phyloP scores from a whole-genome alignment of 306 rosid species.

The Ceratonia siliqua region DNA sequence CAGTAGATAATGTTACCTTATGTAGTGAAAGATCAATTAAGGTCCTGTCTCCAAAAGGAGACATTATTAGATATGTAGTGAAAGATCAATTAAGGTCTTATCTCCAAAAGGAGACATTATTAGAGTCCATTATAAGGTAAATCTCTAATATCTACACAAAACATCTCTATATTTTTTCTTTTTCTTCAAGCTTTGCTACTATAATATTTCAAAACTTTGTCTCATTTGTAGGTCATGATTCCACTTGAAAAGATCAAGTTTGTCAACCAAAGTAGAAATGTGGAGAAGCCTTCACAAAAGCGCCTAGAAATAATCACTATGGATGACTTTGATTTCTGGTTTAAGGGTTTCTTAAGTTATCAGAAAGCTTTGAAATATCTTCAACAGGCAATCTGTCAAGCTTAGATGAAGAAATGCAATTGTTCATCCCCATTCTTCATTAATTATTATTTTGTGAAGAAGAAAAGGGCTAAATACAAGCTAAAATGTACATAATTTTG shows the following conservation, averaged over 20 bases:
- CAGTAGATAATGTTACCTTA: conserved; percentile 58
- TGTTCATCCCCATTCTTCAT: no score
- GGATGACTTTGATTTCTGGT: conserved; percentile 44
- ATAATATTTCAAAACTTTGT: neutral
- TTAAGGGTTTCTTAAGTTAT: no score
- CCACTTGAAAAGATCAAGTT: conserved; percentile 47
- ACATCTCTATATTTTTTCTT: neutral
- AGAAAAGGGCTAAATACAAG: no score
- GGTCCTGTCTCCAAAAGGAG: conserved; percentile 36
- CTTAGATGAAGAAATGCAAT: no score
- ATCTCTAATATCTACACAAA: neutral
- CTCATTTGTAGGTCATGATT: conserved; percentile 45
- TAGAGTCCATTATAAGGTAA: conserved; percentile 53
- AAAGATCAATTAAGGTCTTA: no score
- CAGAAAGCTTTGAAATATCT: no score
- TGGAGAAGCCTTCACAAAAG: conserved; percentile 51
- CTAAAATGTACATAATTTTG: no score
- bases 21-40: conserved; percentile 61
- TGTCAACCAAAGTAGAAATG: conserved; percentile 47
- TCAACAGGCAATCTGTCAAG: no score
- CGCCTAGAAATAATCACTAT: conserved; percentile 52
- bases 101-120: no score
- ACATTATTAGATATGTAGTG: no score
- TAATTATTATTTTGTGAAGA: no score
- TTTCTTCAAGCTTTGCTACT: neutral